Conservation (phyloP, 2,329 filamentous ascomycete species). For the Aureobasidium subglaciale region DNA sequence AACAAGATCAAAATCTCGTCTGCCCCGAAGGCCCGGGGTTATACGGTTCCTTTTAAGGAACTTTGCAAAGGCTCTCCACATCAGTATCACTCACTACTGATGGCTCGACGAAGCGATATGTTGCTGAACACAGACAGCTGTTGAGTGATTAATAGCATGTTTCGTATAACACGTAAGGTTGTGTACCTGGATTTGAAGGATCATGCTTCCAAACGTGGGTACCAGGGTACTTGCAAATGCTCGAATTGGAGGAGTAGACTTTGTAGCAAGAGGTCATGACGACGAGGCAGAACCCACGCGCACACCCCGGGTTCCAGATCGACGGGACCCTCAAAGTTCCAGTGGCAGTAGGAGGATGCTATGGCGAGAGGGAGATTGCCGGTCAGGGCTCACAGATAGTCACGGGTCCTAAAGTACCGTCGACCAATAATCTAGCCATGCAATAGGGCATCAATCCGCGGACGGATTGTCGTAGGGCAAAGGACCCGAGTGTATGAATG, state of each 20-base stretch:
- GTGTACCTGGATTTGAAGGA: background rate
- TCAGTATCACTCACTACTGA: background rate
- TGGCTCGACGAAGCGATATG: background rate
- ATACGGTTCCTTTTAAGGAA: too few species aligned
- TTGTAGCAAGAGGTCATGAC: background rate
- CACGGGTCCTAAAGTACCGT: background rate
- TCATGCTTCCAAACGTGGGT: background rate
- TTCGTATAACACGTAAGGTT: too few species aligned
- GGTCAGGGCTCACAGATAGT: background rate
- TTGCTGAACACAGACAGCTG: too few species aligned
- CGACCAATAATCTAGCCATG: background rate
- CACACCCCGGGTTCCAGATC: conserved; percentile 3
- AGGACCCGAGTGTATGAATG: background rate
- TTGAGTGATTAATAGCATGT: too few species aligned
- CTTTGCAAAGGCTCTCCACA: too few species aligned
- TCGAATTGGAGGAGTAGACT: background rate
- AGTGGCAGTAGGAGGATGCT: background rate
- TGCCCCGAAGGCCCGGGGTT: too few species aligned
- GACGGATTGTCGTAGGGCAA: background rate
- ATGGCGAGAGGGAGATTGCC: background rate
- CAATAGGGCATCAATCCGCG: background rate
- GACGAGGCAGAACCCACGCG: background rate
- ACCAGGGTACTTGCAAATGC: background rate
- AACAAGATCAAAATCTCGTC: background rate
- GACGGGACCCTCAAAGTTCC: background rate